Evolutionary conservation across 106 monocot genomes (phyloP).

Genomic region (Vanilla planifolia): DNA sequence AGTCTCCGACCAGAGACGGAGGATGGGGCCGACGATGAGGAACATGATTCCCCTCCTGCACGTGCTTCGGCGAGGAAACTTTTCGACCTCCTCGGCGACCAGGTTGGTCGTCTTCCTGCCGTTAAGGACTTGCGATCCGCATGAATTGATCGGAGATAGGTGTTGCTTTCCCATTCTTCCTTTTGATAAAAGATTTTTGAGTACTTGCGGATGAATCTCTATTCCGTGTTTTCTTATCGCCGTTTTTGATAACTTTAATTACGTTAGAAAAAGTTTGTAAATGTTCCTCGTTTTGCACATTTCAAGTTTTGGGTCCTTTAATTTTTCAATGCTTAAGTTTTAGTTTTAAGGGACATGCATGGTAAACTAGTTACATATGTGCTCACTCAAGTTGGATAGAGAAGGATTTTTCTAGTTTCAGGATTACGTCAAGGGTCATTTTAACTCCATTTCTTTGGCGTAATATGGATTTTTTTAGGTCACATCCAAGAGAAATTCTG

Average conservation of each 20-base stretch:
- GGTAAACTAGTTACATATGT: too few relatives aligned
- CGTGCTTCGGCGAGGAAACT: constrained; percentile 15
- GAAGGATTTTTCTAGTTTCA: too few relatives aligned
- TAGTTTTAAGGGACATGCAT: too few relatives aligned
- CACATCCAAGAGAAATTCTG: too few relatives aligned
- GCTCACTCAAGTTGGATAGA: too few relatives aligned
- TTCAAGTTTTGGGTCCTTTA: too few relatives aligned
- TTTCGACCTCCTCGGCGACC: constrained; percentile 19
- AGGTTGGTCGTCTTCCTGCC: background rate
- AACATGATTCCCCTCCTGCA: constrained; percentile 4
- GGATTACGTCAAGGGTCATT: too few relatives aligned
- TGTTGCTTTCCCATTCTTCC: background rate
- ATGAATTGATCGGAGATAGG: background rate
- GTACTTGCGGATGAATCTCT: background rate
- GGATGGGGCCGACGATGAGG: background rate
- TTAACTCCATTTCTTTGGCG: too few relatives aligned
- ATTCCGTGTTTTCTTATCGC: background rate
- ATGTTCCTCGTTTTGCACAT: too few relatives aligned
- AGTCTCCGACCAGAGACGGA: background rate
- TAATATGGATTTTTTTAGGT: too few relatives aligned
- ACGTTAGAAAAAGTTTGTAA: too few relatives aligned
- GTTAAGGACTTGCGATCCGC: background rate
- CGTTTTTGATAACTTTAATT: background rate
- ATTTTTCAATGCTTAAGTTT: too few relatives aligned
- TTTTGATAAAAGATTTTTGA: background rate